A percentile compares a stretch with the other conserved stretches of the same genome.
Evolutionary conservation across 2,329 filamentous ascomycete species (phyloP).

Genomic region (Tolypocladium amazonense): DNA sequence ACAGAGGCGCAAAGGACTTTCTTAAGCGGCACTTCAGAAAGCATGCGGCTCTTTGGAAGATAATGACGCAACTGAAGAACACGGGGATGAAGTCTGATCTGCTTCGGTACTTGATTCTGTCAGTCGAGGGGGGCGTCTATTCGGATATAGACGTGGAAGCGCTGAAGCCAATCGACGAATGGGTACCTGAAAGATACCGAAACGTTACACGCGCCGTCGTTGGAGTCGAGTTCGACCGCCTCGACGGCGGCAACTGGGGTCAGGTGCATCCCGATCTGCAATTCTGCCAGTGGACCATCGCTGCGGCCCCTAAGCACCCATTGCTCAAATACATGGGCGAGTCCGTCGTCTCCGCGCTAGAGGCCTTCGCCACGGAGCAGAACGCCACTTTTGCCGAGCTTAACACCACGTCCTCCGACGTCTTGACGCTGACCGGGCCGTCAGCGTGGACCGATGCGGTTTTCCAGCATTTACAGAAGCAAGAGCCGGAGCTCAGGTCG

Average conservation of each 20-base stretch:
- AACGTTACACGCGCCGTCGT: neutral
- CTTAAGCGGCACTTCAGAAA: neutral
- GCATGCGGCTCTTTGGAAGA: constrained; percentile 5
- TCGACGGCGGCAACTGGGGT: neutral
- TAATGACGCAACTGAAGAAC: constrained; percentile 11
- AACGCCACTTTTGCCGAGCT: neutral
- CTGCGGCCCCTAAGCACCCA: constrained; percentile 16
- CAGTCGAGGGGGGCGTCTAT: constrained; percentile 30
- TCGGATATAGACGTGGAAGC: constrained; percentile 49
- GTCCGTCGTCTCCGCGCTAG: constrained; percentile 5
- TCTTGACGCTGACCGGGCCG: neutral
- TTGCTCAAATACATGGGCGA: constrained; percentile 15
- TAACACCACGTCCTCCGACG: neutral
- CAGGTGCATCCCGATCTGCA: constrained; percentile 4
- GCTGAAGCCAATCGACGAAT: constrained; percentile 32
- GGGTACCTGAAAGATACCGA: constrained; percentile 6
- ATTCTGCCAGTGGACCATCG: constrained; percentile 23
- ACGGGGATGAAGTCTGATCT: constrained; percentile 17
- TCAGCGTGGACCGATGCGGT: neutral
- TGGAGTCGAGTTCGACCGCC: constrained; percentile 16
- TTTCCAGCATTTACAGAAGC: neutral
- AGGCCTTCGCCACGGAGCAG: neutral
- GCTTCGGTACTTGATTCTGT: constrained; percentile 13
- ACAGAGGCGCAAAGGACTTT: neutral
- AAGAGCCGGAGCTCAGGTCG: neutral